These are phyloP conservation scores for Taphrina betulina DNA, from an alignment of 1,139 yeast genomes.

Conservation along the genomic window DNA sequence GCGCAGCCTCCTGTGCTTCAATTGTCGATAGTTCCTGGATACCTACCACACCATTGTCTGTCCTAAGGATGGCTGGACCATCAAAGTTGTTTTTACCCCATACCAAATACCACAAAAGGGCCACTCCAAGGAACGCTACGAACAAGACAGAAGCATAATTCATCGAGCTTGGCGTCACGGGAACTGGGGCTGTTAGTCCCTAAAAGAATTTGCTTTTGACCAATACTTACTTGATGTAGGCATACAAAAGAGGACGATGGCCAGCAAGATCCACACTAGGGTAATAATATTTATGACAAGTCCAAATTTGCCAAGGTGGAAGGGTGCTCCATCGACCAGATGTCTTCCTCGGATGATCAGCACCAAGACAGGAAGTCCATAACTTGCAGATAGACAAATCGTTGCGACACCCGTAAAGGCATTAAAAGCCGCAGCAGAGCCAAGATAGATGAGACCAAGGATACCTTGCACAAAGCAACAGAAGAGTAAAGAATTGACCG, in stretches of 20 bases:
- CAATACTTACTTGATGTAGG: too few species aligned
- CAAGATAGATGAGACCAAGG: constrained; percentile 56
- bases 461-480: constrained; percentile 25
- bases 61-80: constrained; percentile 23
- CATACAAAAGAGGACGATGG: constrained; percentile 29
- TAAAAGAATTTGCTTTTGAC: too few species aligned
- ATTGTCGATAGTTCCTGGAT: neutral
- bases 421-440: constrained; percentile 58
- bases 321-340: constrained; percentile 18
- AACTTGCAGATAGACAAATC: constrained; percentile 69
- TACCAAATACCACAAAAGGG: constrained; percentile 22
- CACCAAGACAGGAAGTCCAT: constrained; percentile 70
- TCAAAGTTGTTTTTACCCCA: constrained; percentile 29
- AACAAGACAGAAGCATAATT: constrained; percentile 31
- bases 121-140: constrained; percentile 9
- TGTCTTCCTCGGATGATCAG: constrained; percentile 60
- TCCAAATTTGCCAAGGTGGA: constrained; percentile 30
- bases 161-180: constrained; percentile 27
- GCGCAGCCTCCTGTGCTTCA: too few species aligned
- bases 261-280: constrained; percentile 27
- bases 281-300: constrained; percentile 14
- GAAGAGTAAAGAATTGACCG: constrained; percentile 27
- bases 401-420: constrained; percentile 62
- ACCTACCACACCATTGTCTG: constrained; percentile 1
- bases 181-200: too few species aligned